phyloP scores from a whole-genome alignment of 192 early-diverging fungal genomes.

The Backusella psychrophila region DNA sequence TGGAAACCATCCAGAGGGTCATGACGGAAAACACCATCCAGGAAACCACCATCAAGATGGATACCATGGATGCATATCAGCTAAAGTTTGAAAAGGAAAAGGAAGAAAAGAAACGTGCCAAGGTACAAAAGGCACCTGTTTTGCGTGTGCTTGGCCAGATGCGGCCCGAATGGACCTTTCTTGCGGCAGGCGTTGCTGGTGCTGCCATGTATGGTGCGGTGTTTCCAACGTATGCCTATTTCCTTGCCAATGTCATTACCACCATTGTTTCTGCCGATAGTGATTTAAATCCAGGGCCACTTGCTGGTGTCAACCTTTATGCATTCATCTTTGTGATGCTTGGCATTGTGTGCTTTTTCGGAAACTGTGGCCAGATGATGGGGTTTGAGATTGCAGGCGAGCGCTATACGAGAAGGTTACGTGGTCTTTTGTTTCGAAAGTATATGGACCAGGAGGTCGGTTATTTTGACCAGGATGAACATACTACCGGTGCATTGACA shows the following conservation, averaged over 20 bases:
- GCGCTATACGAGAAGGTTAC: conserved; percentile 58
- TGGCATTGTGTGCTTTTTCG: conserved; percentile 53
- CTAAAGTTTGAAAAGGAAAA: conserved; percentile 18
- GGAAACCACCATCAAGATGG: background rate
- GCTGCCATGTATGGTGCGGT: conserved; percentile 66
- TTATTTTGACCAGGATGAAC: conserved; percentile 77
- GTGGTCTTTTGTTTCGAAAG: conserved; percentile 61
- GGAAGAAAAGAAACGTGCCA: conserved; percentile 34
- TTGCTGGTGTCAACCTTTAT: conserved; percentile 38
- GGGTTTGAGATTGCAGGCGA: conserved; percentile 66
- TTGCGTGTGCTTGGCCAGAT: conserved; percentile 43
- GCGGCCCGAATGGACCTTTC: conserved; percentile 43
- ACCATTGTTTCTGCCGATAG: conserved; percentile 34
- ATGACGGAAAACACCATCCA: background rate
- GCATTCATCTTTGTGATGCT: conserved; percentile 31
- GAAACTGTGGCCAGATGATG: conserved; percentile 53
- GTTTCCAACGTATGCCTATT: conserved; percentile 72
- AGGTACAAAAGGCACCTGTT: conserved; percentile 55
- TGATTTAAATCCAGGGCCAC: conserved; percentile 25
- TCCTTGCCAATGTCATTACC: conserved; percentile 43
- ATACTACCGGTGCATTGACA: conserved; percentile 76
- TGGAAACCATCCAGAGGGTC: background rate
- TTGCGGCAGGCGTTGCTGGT: conserved; percentile 58
- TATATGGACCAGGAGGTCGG: conserved; percentile 82
- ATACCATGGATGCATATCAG: conserved; percentile 17